Conservation (phyloP, 345 rosid species). For the Carallia brachiata region DNA sequence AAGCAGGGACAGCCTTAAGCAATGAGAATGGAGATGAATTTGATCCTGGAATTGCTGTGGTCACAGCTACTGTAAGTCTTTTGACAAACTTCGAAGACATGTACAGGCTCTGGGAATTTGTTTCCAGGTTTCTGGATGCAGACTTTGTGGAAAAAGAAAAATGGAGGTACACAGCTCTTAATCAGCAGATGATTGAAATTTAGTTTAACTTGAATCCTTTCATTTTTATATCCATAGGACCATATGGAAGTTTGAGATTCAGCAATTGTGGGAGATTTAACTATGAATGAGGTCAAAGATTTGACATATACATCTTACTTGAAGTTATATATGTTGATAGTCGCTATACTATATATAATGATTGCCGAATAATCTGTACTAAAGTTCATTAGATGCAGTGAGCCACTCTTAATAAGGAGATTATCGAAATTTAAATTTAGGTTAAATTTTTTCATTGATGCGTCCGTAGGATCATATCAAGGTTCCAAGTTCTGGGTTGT, state of each 20-base stretch:
- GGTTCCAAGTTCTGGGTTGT: too few relatives aligned
- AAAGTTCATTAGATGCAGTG: too few relatives aligned
- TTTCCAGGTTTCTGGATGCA: conserved; percentile 78
- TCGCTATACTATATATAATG: too few relatives aligned
- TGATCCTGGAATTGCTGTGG: conserved; percentile 40
- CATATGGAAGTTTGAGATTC: neutral
- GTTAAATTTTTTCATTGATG: too few relatives aligned
- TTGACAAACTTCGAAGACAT: conserved; percentile 77
- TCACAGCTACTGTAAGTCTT: conserved; percentile 59
- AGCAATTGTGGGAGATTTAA: neutral
- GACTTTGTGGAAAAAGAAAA: conserved; percentile 92
- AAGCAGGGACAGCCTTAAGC: neutral
- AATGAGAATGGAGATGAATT: conserved; percentile 14
- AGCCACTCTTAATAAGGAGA: too few relatives aligned
- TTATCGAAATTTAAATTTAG: too few relatives aligned
- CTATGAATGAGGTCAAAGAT: neutral
- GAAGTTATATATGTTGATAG: too few relatives aligned
- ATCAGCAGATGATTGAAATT: conserved; percentile 53
- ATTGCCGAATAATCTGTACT: too few relatives aligned
- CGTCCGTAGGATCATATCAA: too few relatives aligned
- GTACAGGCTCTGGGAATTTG: conserved; percentile 73
- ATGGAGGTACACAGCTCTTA: conserved; percentile 77
- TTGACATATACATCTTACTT: too few relatives aligned
- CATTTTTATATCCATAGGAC: neutral
- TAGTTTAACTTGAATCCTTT: conserved; percentile 22